Percentiles rank a stretch among this genome's conserved stretches.
Conservation (phyloP, 2,329 filamentous ascomycete species). For the Eutypella sp. region DNA sequence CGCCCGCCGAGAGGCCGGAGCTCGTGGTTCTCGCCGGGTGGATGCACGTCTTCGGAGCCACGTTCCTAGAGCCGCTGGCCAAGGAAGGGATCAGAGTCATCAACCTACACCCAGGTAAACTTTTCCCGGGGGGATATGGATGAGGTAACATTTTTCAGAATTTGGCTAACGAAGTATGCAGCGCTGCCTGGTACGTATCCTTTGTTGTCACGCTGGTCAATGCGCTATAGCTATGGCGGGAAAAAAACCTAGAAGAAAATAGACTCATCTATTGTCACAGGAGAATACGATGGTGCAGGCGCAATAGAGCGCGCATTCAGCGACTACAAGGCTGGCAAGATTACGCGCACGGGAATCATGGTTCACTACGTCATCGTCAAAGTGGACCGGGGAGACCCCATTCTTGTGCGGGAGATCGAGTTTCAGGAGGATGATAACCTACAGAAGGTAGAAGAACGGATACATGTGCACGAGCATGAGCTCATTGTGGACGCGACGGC, state of each 20-base stretch:
- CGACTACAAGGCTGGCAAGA: constrained; percentile 51
- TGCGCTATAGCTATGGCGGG: background rate
- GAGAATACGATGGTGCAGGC: constrained; percentile 61
- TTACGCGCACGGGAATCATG: constrained; percentile 78
- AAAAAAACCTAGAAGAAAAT: constrained; percentile 31
- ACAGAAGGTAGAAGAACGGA: constrained; percentile 62
- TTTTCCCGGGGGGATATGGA: no score
- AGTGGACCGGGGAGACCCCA: constrained; percentile 74
- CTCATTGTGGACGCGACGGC: constrained; percentile 71
- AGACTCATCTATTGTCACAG: constrained; percentile 57
- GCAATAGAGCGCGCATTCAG: constrained; percentile 67
- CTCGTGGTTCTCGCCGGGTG: constrained; percentile 79
- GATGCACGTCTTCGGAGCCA: constrained; percentile 74
- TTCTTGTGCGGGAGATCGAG: constrained; percentile 65
- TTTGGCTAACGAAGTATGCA: no score
- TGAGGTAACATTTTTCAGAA: no score
- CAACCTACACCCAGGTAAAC: constrained; percentile 85
- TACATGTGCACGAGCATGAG: constrained; percentile 72
- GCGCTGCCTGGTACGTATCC: constrained; percentile 38
- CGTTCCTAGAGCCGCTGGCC: constrained; percentile 66
- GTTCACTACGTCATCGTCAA: constrained; percentile 77
- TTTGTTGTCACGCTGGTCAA: no score
- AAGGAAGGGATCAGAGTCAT: constrained; percentile 63
- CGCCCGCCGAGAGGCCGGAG: constrained; percentile 52
- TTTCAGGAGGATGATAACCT: constrained; percentile 60